Evolutionary conservation across 345 rosid species (phyloP).

Genomic region (Camelina laxa): DNA sequence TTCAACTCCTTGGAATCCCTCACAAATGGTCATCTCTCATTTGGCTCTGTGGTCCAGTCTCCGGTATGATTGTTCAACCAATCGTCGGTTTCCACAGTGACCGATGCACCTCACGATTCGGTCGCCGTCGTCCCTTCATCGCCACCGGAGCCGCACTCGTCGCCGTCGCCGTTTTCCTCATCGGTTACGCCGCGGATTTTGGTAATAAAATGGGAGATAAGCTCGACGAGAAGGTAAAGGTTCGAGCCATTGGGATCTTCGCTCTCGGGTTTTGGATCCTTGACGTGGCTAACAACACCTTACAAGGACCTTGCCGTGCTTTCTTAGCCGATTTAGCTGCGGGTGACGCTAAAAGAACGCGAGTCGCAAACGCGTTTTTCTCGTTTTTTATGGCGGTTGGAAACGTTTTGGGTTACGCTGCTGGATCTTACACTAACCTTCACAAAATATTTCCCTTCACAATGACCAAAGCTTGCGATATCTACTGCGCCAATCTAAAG

Average conservation of each 20-base stretch:
- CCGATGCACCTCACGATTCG: conserved; percentile 66
- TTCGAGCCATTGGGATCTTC: conserved; percentile 68
- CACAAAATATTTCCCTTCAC: conserved; percentile 71
- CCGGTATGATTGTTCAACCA: conserved; percentile 86
- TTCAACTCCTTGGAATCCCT: conserved; percentile 83
- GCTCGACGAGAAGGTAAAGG: conserved; percentile 33
- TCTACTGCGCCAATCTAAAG: conserved; percentile 88
- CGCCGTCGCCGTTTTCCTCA: conserved; percentile 62
- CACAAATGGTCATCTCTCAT: conserved; percentile 86
- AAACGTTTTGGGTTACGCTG: conserved; percentile 81
- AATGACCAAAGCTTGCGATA: conserved; percentile 65
- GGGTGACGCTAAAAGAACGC: conserved; percentile 53
- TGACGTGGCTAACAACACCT: conserved; percentile 88
- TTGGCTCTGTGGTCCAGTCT: conserved; percentile 97
- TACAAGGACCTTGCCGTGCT: conserved; percentile 92
- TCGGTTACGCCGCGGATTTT: conserved; percentile 78
- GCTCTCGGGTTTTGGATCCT: conserved; percentile 86
- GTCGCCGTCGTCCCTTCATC: conserved; percentile 86
- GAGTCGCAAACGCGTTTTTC: conserved; percentile 63
- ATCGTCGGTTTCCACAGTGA: conserved; percentile 85
- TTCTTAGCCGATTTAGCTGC: conserved; percentile 80
- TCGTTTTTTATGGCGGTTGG: conserved; percentile 96
- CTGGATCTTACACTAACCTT: conserved; percentile 68
- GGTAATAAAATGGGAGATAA: conserved; percentile 63
- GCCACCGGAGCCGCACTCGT: conserved; percentile 58